phyloP scores from a whole-genome alignment of 176 grass and related monocot genomes.

The Triticum urartu region DNA sequence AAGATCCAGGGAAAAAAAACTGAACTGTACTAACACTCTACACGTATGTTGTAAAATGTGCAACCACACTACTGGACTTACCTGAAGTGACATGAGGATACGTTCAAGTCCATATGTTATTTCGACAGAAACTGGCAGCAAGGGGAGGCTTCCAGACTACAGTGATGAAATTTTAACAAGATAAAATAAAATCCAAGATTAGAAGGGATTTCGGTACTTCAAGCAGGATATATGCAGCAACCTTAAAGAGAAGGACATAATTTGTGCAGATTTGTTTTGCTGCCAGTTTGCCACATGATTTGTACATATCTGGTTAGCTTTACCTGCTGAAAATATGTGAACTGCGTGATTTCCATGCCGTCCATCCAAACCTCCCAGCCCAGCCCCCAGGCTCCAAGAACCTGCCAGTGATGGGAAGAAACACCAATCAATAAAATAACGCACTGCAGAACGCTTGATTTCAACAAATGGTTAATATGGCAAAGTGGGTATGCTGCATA shows the following conservation, averaged over 20 bases:
- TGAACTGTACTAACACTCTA: background rate
- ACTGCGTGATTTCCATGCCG: constrained; percentile 98
- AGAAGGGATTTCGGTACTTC: background rate
- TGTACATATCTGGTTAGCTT: background rate
- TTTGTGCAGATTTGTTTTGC: no score
- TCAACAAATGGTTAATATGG: background rate
- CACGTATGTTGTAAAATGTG: background rate
- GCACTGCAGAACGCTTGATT: no score
- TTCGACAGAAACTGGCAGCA: constrained; percentile 89
- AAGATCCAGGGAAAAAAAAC: background rate
- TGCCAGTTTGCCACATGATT: no score
- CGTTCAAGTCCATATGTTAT: constrained; percentile 99
- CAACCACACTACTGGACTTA: constrained; percentile 27
- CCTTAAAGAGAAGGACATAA: no score
- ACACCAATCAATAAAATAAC: background rate
- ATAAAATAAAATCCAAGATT: background rate
- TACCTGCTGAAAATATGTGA: constrained; percentile 99
- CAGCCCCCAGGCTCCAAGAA: constrained; percentile 97
- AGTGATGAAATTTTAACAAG: constrained; percentile 23
- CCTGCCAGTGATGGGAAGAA: constrained; percentile 39
- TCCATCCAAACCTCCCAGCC: constrained; percentile 99
- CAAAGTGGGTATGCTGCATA: background rate
- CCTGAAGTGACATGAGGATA: constrained; percentile 98
- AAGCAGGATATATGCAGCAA: no score
- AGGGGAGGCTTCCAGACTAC: constrained; percentile 90